Conservation (phyloP, 2,329 filamentous ascomycete species). For the Ophiosphaerella herpotricha region DNA sequence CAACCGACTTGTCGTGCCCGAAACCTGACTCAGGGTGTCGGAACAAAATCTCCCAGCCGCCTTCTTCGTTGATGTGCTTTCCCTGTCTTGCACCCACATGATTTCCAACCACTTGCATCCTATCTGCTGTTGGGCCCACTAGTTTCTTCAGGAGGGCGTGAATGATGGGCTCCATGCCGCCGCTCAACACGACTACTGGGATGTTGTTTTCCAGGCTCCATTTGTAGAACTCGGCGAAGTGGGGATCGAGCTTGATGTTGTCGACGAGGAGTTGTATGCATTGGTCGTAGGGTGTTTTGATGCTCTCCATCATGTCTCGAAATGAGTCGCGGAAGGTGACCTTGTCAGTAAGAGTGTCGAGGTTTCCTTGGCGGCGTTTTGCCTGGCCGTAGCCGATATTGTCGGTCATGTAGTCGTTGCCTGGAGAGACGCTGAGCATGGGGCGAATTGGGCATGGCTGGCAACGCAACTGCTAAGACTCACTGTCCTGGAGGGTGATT, state of each 20-base stretch:
- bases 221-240: conserved; percentile 84
- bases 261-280: conserved; percentile 78
- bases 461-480: conserved; percentile 36
- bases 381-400: conserved; percentile 82
- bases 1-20: conserved; percentile 95
- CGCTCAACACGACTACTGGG: conserved; percentile 88
- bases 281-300: conserved; percentile 77
- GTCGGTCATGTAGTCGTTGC: conserved; percentile 79
- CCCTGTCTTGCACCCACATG: conserved; percentile 69
- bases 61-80: conserved; percentile 79
- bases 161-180: conserved; percentile 93
- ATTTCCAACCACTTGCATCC: conserved; percentile 92
- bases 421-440: conserved; percentile 41
- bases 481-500: conserved; percentile 75
- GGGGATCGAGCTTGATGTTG: conserved; percentile 86
- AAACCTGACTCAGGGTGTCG: conserved; percentile 82
- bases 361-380: conserved; percentile 73
- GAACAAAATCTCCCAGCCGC: conserved; percentile 86
- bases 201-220: conserved; percentile 84
- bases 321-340: conserved; percentile 82
- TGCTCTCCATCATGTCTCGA: conserved; percentile 87
- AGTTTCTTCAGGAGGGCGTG: conserved; percentile 78
- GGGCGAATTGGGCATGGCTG: neutral
- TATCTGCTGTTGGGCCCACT: conserved; percentile 74
- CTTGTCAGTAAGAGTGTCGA: conserved; percentile 72